Conservation (phyloP, 2,329 filamentous ascomycete species). For the Cordyceps tenuipes region DNA sequence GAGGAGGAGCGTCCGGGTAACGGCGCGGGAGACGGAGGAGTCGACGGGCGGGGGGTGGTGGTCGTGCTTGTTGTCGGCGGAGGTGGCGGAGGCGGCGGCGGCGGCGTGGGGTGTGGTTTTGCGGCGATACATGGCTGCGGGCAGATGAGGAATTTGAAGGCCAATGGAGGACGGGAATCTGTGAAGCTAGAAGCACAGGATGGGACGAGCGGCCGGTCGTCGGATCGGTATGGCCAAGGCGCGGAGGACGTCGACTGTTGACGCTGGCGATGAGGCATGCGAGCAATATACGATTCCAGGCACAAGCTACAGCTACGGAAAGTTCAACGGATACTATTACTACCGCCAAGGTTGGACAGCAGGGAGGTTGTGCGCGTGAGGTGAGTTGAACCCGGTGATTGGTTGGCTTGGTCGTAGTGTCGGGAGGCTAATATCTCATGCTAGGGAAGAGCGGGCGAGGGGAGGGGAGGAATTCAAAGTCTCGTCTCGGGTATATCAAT, state of each 20-base stretch:
- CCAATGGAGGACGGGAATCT: background rate
- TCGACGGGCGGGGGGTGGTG: background rate
- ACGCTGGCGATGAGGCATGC: background rate
- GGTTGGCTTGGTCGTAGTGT: background rate
- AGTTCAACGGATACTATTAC: background rate
- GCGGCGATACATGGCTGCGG: background rate
- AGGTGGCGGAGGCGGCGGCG: too few relatives aligned
- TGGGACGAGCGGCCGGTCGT: background rate
- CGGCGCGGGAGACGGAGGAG: background rate
- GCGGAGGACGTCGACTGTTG: background rate
- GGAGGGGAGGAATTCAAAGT: too few relatives aligned
- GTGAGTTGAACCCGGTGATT: background rate
- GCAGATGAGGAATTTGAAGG: background rate
- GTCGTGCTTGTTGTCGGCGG: background rate
- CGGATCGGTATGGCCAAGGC: background rate
- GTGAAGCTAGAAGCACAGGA: background rate
- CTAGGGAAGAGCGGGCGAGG: too few relatives aligned
- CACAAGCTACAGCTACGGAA: background rate
- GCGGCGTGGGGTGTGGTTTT: background rate
- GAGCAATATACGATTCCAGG: background rate
- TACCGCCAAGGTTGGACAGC: background rate
- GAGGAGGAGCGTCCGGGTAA: constrained; percentile 13
- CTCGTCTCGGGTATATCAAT: too few relatives aligned
- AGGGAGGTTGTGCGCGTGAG: background rate
- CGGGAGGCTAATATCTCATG: too few relatives aligned